Base-by-base conservation (phyloP, 106 monocot species). In the Iris macrosiphon region DNA sequence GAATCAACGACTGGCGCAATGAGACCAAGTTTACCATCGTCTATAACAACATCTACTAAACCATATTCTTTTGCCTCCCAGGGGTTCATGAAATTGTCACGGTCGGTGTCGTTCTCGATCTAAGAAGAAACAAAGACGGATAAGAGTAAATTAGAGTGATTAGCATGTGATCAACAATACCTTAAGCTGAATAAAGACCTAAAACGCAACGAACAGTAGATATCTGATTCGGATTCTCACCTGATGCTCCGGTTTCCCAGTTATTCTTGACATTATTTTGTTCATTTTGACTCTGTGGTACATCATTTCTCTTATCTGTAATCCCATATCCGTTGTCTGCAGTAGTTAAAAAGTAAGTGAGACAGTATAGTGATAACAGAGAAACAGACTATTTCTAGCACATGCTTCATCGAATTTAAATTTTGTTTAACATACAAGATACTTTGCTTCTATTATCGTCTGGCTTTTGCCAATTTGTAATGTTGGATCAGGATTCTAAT, bases 1-100 rank as follows among this genome's bases (percentile, higher is more conserved):
- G 82, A 13, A 31, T 85, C 85, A 12, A 72, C 82, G 22, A 82
- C 75, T 0, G 95, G 95, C 52, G 95, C 95, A 63, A 96, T 69
- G 21, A 96, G 69, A n/a, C 85, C 95, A 12, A 82, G 86, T 56
- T 96, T 96, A 17, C 89, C 89, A 40, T 96, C 95, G 64, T 96
- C 89, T 49, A 96, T 80, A 40, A 96, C 72, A 6, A 40, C 77
- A 70, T 96, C 95, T 28, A 96, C 75, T 49, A 96, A 72, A 4
- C 95, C 95, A 61, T 96, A 96, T 66, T 90, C 95, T 60, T 84
- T 82, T 7, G 95, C 95, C 64, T 86, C 85, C 95, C 95, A 96
- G 6, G 95, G 77, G 47, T 83, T 86, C 95, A 96, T 82, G 75
- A 96, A 96, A 55, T 90, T 80, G 74, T 96, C 90, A 41, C 82